Percentiles rank a stretch among this genome's conserved stretches.
Evolutionary conservation across 1,139 yeast species (phyloP).

Genomic region (Yamadazyma friedrichii): DNA sequence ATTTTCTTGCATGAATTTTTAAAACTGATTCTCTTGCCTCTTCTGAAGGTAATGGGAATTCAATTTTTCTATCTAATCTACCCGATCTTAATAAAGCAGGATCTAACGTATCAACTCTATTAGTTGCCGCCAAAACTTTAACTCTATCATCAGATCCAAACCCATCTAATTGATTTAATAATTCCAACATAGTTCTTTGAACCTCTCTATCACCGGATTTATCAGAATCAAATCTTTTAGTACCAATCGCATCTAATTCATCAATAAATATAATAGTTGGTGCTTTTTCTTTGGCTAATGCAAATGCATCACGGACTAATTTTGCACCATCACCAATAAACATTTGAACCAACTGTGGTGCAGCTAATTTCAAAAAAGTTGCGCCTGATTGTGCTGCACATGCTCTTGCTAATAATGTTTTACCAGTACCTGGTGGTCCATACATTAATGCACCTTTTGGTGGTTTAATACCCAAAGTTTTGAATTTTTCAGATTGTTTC

Average conservation of each 20-base stretch:
- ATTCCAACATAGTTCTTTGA: conserved; percentile 97
- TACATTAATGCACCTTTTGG: conserved; percentile 99
- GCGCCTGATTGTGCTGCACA: conserved; percentile 99
- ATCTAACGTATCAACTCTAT: conserved; percentile 95
- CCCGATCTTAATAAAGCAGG: conserved; percentile 97
- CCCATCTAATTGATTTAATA: conserved; percentile 95
- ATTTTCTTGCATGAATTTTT: conserved; percentile 95
- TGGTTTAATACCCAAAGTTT: conserved; percentile 88
- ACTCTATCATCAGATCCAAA: conserved; percentile 98
- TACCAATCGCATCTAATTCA: conserved; percentile 98
- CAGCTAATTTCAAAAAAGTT: conserved; percentile 94
- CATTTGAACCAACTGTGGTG: conserved; percentile 98
- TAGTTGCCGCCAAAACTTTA: conserved; percentile 96
- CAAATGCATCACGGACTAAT: conserved; percentile 96
- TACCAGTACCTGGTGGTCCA: conserved; percentile 99
- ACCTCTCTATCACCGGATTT: conserved; percentile 98
- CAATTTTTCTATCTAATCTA: conserved; percentile 95
- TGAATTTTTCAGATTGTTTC: conserved; percentile 97
- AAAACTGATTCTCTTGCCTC: conserved; percentile 95
- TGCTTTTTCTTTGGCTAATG: conserved; percentile 97
- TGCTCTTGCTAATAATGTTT: conserved; percentile 93
- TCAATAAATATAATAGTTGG: conserved; percentile 97
- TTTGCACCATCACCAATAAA: conserved; percentile 99
- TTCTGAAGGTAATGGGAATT: conserved; percentile 95
- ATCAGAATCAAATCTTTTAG: conserved; percentile 96